phyloP scores from a whole-genome alignment of 495 filamentous ascomycete species.

The Symbiotaphrina buchneri region DNA sequence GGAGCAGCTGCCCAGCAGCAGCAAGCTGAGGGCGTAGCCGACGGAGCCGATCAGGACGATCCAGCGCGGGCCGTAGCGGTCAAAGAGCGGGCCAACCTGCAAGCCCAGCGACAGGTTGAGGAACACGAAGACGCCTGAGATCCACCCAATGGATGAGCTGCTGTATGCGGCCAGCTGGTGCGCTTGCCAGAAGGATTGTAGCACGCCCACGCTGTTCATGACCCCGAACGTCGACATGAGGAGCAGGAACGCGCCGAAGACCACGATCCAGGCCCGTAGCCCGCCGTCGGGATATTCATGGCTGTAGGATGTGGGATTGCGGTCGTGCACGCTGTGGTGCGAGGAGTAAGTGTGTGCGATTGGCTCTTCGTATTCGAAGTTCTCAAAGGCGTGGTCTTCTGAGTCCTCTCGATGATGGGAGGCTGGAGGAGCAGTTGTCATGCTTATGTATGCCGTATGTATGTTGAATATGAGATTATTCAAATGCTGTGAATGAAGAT shows the following conservation, averaged over 20 bases:
- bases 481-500: too few relatives aligned
- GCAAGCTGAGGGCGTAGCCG: conserved; percentile 14
- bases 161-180: conserved; percentile 18
- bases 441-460: too few relatives aligned
- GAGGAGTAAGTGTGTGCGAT: too few relatives aligned
- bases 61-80: too few relatives aligned
- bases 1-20: conserved; percentile 37
- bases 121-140: conserved; percentile 24
- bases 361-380: too few relatives aligned
- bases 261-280: conserved; percentile 13
- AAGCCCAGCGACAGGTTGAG: conserved; percentile 24
- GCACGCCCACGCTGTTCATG: conserved; percentile 30
- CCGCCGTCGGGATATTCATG: conserved; percentile 17
- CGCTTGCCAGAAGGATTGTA: too few relatives aligned
- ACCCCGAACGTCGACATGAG: conserved; percentile 34
- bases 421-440: too few relatives aligned
- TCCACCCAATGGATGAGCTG: conserved; percentile 37
- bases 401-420: too few relatives aligned
- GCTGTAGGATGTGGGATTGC: too few relatives aligned
- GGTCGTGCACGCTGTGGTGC: too few relatives aligned
- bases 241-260: conserved; percentile 5
- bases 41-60: conserved; percentile 11
- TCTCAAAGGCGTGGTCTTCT: too few relatives aligned
- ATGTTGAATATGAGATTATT: too few relatives aligned
- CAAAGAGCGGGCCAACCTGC: conserved; percentile 17